phyloP scores from a whole-genome alignment of 495 filamentous ascomycete genomes.

The Talaromyces trachyspermus region DNA sequence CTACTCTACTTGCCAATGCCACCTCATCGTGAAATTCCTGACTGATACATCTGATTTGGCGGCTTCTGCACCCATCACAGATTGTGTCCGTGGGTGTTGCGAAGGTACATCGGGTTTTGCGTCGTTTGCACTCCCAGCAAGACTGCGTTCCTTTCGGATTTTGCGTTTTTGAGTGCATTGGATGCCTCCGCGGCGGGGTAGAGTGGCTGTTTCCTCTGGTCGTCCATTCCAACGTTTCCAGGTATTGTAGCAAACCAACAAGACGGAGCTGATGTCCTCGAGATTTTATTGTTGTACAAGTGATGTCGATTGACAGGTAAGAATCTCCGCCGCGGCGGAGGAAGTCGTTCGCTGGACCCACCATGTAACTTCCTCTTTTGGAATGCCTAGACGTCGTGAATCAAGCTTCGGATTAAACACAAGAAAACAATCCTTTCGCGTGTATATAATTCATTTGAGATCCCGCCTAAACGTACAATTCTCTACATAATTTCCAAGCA shows the following conservation, averaged over 20 bases:
- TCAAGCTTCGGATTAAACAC: neutral
- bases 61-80: conserved; percentile 36
- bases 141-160: conserved; percentile 41
- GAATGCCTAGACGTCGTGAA: neutral
- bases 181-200: neutral
- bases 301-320: neutral
- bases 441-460: neutral
- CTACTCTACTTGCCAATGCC: conserved; percentile 9
- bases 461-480: neutral
- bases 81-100: conserved; percentile 15
- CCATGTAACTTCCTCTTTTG: neutral
- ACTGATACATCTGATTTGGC: conserved; percentile 28
- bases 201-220: neutral
- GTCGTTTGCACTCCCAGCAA: conserved; percentile 47
- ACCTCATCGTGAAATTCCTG: conserved; percentile 27
- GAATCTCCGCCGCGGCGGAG: conserved; percentile 3
- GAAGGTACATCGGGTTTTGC: conserved; percentile 43
- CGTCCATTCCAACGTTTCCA: neutral
- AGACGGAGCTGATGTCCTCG: neutral
- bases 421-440: neutral
- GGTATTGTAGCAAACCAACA: neutral
- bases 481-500: neutral
- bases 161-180: conserved; percentile 15
- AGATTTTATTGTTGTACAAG: too few relatives aligned
- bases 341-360: conserved; percentile 1